A percentile compares a stretch with the other conserved stretches of the same genome.
These are phyloP conservation scores for Coniochaeta pulveracea DNA, from an alignment of 2,329 filamentous ascomycete species.

Conservation along the genomic window DNA sequence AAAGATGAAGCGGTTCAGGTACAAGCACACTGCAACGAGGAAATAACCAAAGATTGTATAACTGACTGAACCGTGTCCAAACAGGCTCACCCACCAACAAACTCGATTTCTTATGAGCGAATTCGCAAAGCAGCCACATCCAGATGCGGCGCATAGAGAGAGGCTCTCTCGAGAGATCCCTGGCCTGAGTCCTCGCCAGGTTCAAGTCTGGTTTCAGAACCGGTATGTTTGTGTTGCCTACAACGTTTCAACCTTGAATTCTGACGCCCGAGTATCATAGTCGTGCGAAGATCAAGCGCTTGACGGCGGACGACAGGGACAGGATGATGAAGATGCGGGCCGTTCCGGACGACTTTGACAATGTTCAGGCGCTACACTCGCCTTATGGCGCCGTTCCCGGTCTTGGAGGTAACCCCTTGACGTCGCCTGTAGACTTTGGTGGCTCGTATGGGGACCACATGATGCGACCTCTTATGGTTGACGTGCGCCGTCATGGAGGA, in stretches of 20 bases:
- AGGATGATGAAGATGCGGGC: slow-evolving; percentile 63
- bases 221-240: slow-evolving; percentile 46
- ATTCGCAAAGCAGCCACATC: slow-evolving; percentile 88
- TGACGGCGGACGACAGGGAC: slow-evolving; percentile 59
- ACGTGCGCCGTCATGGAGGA: slow-evolving; percentile 52
- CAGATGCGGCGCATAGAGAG: slow-evolving; percentile 83
- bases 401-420: slow-evolving; percentile 33
- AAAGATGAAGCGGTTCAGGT: slow-evolving; percentile 76
- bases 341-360: slow-evolving; percentile 60
- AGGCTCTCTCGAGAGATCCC: slow-evolving; percentile 82
- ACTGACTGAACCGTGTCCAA: background rate
- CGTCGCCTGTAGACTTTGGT: slow-evolving; percentile 36
- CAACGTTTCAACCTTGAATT: background rate
- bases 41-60: slow-evolving; percentile 21
- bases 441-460: slow-evolving; percentile 46
- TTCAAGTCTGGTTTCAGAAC: slow-evolving; percentile 98
- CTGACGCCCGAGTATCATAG: slow-evolving; percentile 27
- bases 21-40: slow-evolving; percentile 19
- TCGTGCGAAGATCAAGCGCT: slow-evolving; percentile 60
- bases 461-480: slow-evolving; percentile 57
- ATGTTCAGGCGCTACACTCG: slow-evolving; percentile 56
- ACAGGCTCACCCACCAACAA: slow-evolving; percentile 85
- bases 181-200: slow-evolving; percentile 80
- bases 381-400: slow-evolving; percentile 52
- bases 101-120: slow-evolving; percentile 97